These are phyloP conservation scores for Suillus fuscotomentosus DNA, from an alignment of 768 basidiomycete species.

Conservation along the genomic window DNA sequence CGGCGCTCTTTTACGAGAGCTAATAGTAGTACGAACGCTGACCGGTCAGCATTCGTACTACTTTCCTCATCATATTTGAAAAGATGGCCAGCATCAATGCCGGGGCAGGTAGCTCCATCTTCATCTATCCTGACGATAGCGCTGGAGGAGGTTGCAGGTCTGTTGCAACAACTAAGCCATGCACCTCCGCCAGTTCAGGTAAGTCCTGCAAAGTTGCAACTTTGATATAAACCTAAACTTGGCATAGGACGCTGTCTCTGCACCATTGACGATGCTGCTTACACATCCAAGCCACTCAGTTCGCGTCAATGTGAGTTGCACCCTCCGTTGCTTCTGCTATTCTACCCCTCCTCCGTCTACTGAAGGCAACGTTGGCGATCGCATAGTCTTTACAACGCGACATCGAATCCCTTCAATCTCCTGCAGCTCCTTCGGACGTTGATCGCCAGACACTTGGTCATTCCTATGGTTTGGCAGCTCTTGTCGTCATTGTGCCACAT, in stretches of 20 bases:
- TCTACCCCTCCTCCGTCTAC: constrained; percentile 81
- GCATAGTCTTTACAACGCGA: constrained; percentile 85
- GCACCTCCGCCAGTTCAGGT: constrained; percentile 88
- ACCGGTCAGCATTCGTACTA: constrained; percentile 60
- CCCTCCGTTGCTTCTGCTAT: constrained; percentile 87
- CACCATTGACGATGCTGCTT: constrained; percentile 81
- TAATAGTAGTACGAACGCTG: constrained; percentile 85
- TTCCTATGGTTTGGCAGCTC: constrained; percentile 84
- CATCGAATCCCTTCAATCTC: constrained; percentile 68
- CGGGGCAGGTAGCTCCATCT: constrained; percentile 72
- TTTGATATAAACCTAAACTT: background rate
- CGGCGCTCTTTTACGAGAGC: constrained; percentile 75
- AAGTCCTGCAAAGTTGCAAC: constrained; percentile 10
- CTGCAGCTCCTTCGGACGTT: constrained; percentile 69
- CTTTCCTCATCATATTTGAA: constrained; percentile 79
- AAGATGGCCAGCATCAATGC: constrained; percentile 92
- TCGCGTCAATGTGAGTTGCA: constrained; percentile 82
- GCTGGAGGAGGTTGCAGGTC: constrained; percentile 79
- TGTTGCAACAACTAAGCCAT: constrained; percentile 88
- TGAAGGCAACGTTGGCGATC: constrained; percentile 72
- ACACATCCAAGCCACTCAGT: constrained; percentile 86
- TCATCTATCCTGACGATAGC: constrained; percentile 70
- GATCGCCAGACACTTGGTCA: constrained; percentile 77
- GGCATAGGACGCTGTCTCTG: constrained; percentile 72
- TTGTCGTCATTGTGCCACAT: constrained; percentile 83